Conservation (phyloP, 768 basidiomycete species). For the Suillus bovinus region DNA sequence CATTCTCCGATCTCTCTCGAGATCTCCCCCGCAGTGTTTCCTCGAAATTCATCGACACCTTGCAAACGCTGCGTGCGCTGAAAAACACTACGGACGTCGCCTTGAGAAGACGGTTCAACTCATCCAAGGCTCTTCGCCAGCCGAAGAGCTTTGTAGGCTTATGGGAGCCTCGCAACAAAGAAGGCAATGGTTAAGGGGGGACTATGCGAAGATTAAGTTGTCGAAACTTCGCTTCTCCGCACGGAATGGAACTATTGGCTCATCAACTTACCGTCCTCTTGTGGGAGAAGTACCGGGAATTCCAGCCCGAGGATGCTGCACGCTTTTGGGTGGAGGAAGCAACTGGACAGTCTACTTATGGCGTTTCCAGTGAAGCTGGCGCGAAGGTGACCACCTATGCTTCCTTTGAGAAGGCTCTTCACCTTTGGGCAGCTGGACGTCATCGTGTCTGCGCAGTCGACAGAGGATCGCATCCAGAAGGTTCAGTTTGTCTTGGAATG, state of each 20-base stretch:
- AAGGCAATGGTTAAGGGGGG: constrained; percentile 30
- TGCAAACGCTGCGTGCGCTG: constrained; percentile 28
- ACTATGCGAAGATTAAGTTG: constrained; percentile 30
- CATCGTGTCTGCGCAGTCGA: constrained; percentile 26
- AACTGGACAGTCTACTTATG: constrained; percentile 17
- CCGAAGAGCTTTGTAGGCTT: constrained; percentile 19
- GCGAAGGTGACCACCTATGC: constrained; percentile 32
- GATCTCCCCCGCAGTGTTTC: constrained; percentile 33
- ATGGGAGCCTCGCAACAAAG: constrained; percentile 29
- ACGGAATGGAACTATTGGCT: constrained; percentile 45
- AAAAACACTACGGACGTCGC: constrained; percentile 28
- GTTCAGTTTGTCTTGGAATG: constrained; percentile 48
- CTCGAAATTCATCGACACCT: constrained; percentile 27
- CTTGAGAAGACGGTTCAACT: constrained; percentile 25
- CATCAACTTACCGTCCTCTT: constrained; percentile 44
- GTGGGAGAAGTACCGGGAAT: constrained; percentile 37
- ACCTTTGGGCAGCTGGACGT: constrained; percentile 44
- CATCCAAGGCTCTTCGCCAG: constrained; percentile 22
- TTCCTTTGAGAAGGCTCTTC: constrained; percentile 37
- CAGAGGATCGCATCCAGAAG: constrained; percentile 24
- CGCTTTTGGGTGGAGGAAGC: constrained; percentile 38
- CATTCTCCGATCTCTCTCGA: constrained; percentile 29
- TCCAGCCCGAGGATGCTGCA: constrained; percentile 47
- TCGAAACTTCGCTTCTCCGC: constrained; percentile 35
- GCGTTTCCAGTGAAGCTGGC: constrained; percentile 23